Percentiles rank a stretch among this genome's conserved stretches.
Conservation (phyloP, 805 yeast genomes). For the Suhomyces vadensis region DNA sequence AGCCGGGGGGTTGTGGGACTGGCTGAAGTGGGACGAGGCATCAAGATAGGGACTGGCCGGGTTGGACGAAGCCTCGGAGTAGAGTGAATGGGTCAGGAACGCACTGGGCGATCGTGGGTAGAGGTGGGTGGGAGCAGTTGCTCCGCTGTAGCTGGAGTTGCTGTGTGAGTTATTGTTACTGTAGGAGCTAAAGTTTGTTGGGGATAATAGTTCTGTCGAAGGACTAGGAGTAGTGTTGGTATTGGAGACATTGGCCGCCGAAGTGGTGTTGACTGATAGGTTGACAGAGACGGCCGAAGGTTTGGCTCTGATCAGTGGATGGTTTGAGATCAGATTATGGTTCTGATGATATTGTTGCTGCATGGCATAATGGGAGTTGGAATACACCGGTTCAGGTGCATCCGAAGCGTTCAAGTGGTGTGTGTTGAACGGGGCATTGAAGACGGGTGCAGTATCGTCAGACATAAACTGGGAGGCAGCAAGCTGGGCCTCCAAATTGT, state of each 20-base stretch:
- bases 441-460: background rate
- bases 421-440: background rate
- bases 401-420: background rate
- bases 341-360: background rate
- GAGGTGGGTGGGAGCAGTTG: constrained; percentile 11
- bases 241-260: constrained; percentile 8
- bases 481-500: background rate
- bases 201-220: constrained; percentile 19
- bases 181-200: constrained; percentile 11
- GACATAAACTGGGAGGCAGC: background rate
- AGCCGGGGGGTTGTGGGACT: constrained; percentile 10
- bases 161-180: constrained; percentile 2
- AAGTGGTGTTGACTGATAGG: background rate
- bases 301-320: background rate
- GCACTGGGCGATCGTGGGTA: constrained; percentile 24
- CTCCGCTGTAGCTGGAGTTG: background rate
- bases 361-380: background rate
- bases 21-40: constrained; percentile 34
- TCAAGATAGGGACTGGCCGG: constrained; percentile 41
- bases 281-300: background rate
- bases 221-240: constrained; percentile 14
- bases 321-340: too few relatives aligned
- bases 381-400: background rate
- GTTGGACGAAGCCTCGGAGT: constrained; percentile 39
- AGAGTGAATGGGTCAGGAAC: constrained; percentile 24